Evolutionary conservation across 352 stramenopile species (phyloP), one percentile per base, ranked within the genome.

Genomic region (Phytophthora pinifolia): DNA sequence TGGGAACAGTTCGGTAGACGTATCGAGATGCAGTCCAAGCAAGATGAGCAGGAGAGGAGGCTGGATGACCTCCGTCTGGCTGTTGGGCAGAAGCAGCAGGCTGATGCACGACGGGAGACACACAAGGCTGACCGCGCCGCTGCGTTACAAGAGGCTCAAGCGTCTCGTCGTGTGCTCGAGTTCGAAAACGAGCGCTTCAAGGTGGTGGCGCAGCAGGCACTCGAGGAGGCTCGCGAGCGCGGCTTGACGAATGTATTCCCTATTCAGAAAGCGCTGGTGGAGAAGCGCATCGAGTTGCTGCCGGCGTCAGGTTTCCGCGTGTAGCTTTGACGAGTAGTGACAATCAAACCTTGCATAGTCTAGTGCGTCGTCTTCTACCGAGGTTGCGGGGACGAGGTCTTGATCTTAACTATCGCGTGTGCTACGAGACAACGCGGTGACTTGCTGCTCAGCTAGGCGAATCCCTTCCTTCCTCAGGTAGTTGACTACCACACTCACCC

Each of bases 21-120:
- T 15, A 65, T 86, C 30, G 80, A 92, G 49, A 59, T 72, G 43
- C 72, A 89, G 43, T 34, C 33, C 12, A 67, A 70, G 29, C 76
- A 90, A 46, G 84, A 94, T n/a, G 70, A 88, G 18, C 62, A 82
- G 22, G 79, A 90, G 10, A 63, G 62, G 17, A 59, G 74, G 9
- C 70, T 88, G 10, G 75, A 86, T 20, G 83, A 77, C 30, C 53
- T 90, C 9, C 71, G 65, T 1, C 67, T 90, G 20, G 82, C 79
- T n/a, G 73, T 86, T 7, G 60, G 74, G 12, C 80, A 92, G 41
- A 90, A 89, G 54, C 77, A 91, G 35, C 82, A 92, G 42, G 78
- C 80, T 10, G 76, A 92, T 43, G 79, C 82, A 17, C 75, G 83
- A 31, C 74, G 74, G 9, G 76, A 84, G 27, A 76, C 60, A 20